Evolutionary conservation across 768 basidiomycete genomes (phyloP), one percentile per base, ranked within the genome.

Genomic region (Suillus brevipes): DNA sequence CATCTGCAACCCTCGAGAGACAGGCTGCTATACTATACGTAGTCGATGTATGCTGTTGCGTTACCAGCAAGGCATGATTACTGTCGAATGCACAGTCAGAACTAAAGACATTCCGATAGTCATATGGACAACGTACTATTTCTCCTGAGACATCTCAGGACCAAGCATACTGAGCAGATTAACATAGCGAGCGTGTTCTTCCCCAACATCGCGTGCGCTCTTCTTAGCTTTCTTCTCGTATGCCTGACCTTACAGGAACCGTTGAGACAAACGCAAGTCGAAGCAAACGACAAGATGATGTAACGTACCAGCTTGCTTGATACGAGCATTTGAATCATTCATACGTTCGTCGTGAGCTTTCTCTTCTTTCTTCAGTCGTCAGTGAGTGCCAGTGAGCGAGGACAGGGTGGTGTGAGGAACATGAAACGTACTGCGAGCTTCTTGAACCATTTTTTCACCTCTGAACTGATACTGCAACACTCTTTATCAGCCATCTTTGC

Each of bases 391-490:
- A n/a, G n/a, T 43, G 37, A 60, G 49, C 6, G 64, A 2, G n/a
- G 43, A 53, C 0, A 28, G n/a, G 23, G 47, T 65, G 50, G 63
- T 60, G 37, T 77, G 38, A 25, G 23, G 16, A 34, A 55, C 50
- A 31, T 25, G 10, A 58, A 14, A 50, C 89, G 69, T 70, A 93
- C 91, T 58, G 87, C 83, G 42, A 93, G 82, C 75, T 88, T 92
- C 85, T 90, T 92, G 81, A 93, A 88, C 91, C 91, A 93, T 71
- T 90, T 94, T 81, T 87, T 89, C 49, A 92, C 86, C 67, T 92
- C 91, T 37, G 79, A 75, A 67, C 85, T 87, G 59, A 92, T 78
- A 25, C 64, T 71, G 66, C 88, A 86, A 65, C 87, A 91, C 67
- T 94, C 91, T 77, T 86, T 92, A 69, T 91, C 89, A 14, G 84